These are phyloP conservation scores for Kondoa malvinella DNA, from an alignment of 768 basidiomycete species.

Conservation along the genomic window DNA sequence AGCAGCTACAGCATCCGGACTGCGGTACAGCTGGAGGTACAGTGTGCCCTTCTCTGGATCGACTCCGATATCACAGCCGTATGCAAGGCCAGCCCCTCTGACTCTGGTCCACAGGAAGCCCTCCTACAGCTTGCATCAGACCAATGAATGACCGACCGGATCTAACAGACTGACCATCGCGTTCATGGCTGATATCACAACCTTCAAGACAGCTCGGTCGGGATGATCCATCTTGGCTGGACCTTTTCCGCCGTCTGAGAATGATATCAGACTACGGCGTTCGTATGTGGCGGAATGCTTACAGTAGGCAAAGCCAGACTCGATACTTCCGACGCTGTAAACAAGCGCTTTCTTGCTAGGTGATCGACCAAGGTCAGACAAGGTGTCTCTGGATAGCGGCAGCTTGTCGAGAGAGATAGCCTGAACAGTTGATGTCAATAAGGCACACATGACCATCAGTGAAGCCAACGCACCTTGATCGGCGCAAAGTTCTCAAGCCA, in stretches of 20 bases:
- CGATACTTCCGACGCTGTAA: conserved; percentile 79
- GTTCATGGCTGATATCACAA: conserved; percentile 75
- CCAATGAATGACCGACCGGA: neutral
- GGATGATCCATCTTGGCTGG: conserved; percentile 40
- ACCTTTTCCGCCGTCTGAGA: conserved; percentile 45
- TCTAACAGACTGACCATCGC: conserved; percentile 38
- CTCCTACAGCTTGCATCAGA: conserved; percentile 35
- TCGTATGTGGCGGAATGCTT: too few species aligned
- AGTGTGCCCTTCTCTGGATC: conserved; percentile 25
- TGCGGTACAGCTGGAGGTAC: conserved; percentile 14
- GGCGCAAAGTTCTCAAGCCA: conserved; percentile 57
- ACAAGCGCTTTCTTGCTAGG: conserved; percentile 67
- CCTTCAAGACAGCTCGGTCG: conserved; percentile 64
- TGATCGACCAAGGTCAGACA: conserved; percentile 56
- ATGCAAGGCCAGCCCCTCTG: conserved; percentile 84
- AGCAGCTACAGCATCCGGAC: conserved; percentile 58
- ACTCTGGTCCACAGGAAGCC: conserved; percentile 71
- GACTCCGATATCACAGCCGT: conserved; percentile 23
- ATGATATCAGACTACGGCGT: too few species aligned
- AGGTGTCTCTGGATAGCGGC: conserved; percentile 47
- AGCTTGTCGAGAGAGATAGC: conserved; percentile 45
- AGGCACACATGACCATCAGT: neutral
- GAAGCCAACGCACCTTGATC: conserved; percentile 40
- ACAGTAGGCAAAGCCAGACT: conserved; percentile 70
- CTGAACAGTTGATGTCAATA: neutral